phyloP scores from a whole-genome alignment of 2,329 filamentous ascomycete species.

The Stachybotrys chartarum region DNA sequence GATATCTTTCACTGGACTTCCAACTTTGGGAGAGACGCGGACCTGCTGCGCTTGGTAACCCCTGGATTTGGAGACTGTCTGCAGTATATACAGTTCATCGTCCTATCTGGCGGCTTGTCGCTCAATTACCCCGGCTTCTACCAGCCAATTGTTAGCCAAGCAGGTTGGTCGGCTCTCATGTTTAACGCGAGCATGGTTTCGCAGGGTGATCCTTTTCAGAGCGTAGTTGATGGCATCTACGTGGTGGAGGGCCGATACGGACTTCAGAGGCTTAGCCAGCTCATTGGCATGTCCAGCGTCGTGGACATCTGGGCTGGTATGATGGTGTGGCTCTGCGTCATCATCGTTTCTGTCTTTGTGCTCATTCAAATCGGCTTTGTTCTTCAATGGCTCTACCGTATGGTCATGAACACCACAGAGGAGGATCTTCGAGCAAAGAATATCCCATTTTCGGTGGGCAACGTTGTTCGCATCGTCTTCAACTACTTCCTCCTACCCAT shows the following conservation, averaged over 20 bases:
- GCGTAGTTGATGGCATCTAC: constrained; percentile 81
- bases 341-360: constrained; percentile 60
- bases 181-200: constrained; percentile 89
- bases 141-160: constrained; percentile 83
- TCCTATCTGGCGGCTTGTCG: constrained; percentile 78
- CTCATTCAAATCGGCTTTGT: constrained; percentile 73
- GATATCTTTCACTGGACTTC: constrained; percentile 96
- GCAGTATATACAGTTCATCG: constrained; percentile 92
- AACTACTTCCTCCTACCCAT: constrained; percentile 89
- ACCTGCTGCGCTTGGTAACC: constrained; percentile 84
- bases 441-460: constrained; percentile 75
- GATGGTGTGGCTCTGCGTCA: constrained; percentile 81
- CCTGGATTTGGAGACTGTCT: constrained; percentile 95
- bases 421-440: constrained; percentile 91
- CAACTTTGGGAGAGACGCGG: constrained; percentile 91
- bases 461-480: constrained; percentile 77
- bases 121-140: constrained; percentile 91
- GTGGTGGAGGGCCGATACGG: constrained; percentile 66
- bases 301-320: constrained; percentile 90
- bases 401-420: constrained; percentile 63
- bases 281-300: constrained; percentile 69
- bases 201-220: constrained; percentile 55
- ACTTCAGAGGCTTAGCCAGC: constrained; percentile 69
- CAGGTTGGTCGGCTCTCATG: constrained; percentile 81
- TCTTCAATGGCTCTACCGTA: constrained; percentile 67